phyloP scores from a whole-genome alignment of 1,139 yeast species.

The Blastobotrys aristatus region DNA sequence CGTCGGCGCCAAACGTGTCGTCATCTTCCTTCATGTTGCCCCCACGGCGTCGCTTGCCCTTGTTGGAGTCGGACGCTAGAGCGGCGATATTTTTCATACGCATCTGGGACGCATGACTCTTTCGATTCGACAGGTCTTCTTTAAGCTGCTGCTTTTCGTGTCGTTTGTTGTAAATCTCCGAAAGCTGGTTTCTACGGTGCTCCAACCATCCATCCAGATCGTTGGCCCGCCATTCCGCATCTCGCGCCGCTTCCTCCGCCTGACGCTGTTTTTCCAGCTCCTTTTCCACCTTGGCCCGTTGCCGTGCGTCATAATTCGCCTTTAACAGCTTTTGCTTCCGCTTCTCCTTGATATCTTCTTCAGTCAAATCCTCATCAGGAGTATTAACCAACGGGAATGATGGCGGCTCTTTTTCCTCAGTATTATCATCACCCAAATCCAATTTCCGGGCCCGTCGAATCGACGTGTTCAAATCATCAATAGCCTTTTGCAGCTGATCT shows the following conservation, averaged over 20 bases:
- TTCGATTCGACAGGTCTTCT: conserved; percentile 79
- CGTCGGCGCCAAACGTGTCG: conserved; percentile 94
- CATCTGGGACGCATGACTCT: conserved; percentile 86
- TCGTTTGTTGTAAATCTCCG: conserved; percentile 49
- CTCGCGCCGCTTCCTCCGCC: conserved; percentile 46
- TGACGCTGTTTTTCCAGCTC: conserved; percentile 49
- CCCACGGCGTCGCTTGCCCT: conserved; percentile 28
- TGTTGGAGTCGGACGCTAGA: conserved; percentile 66
- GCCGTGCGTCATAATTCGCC: conserved; percentile 85
- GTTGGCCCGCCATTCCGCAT: conserved; percentile 68
- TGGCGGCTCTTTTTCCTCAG: conserved; percentile 43
- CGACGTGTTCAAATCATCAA: conserved; percentile 61
- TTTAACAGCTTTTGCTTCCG: conserved; percentile 75
- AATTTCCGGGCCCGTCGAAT: conserved; percentile 62
- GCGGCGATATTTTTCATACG: conserved; percentile 90
- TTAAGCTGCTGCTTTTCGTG: conserved; percentile 67
- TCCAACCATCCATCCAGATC: conserved; percentile 79
- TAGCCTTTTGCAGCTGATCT: conserved; percentile 63
- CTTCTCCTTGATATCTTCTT: conserved; percentile 81
- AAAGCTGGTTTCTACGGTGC: conserved; percentile 59
- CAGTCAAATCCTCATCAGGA: conserved; percentile 72
- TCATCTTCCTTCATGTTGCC: conserved; percentile 59
- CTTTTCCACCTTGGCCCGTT: conserved; percentile 76
- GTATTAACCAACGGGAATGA: conserved; percentile 75
- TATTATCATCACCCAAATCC: conserved; percentile 55